Conservation (phyloP, 1,284 basidiomycete species). For the Cutaneotrichosporon sp. region DNA sequence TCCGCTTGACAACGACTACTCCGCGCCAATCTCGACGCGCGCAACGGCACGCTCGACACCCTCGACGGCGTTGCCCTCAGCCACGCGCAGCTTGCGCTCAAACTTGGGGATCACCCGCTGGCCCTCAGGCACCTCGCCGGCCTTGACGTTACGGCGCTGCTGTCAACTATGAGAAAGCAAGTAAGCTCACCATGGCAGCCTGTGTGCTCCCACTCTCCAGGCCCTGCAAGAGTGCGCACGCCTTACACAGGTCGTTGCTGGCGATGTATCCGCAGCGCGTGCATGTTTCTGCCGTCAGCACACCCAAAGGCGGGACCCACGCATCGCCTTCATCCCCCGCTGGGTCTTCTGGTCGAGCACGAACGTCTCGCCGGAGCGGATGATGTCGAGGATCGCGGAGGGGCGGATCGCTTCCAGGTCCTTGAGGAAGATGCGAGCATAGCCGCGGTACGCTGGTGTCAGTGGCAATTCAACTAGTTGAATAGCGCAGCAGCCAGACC, state of each 20-base stretch:
- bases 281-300: constrained; percentile 69
- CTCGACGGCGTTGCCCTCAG: constrained; percentile 26
- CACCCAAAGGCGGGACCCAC: constrained; percentile 56
- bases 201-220: constrained; percentile 75
- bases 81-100: constrained; percentile 37
- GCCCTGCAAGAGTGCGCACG: constrained; percentile 83
- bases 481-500: constrained; percentile 11
- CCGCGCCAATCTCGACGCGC: constrained; percentile 28
- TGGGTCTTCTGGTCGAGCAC: constrained; percentile 75
- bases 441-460: constrained; percentile 80
- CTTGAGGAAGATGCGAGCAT: constrained; percentile 90
- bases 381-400: constrained; percentile 94
- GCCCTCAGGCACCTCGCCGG: constrained; percentile 36
- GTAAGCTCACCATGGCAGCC: constrained; percentile 58
- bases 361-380: constrained; percentile 90
- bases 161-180: not conserved
- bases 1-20: constrained; percentile 7
- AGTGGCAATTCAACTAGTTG: not conserved
- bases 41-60: constrained; percentile 43
- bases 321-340: constrained; percentile 71
- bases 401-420: constrained; percentile 92
- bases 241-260: constrained; percentile 88
- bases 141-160: not conserved
- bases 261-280: constrained; percentile 88
- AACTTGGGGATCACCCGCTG: constrained; percentile 51